Conservation (phyloP, 2,329 filamentous ascomycete genomes). For the Dactylellina parvicollis region DNA sequence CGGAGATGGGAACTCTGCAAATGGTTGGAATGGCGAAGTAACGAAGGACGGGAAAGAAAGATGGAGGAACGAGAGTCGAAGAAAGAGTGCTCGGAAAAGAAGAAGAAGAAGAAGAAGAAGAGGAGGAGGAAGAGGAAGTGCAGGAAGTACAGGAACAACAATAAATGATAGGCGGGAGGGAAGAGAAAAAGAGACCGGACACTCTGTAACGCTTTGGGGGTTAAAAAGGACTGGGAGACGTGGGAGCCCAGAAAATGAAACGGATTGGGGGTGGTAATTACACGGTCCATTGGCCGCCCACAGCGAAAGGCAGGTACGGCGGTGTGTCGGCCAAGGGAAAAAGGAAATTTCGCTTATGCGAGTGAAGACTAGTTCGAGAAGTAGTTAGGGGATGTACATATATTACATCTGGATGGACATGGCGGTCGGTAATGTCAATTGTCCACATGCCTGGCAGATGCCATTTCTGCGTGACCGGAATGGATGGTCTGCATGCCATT, state of each 20-base stretch:
- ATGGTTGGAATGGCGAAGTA: conserved; percentile 16
- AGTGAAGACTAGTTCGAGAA: conserved; percentile 2
- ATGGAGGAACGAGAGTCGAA: conserved; percentile 54
- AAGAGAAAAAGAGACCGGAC: conserved; percentile 27
- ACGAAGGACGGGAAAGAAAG: conserved; percentile 45
- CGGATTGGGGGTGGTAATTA: conserved; percentile 30
- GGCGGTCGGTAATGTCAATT: no score
- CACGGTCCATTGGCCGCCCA: conserved; percentile 13
- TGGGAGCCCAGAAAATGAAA: conserved; percentile 42
- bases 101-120: conserved; percentile 51
- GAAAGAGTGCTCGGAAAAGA: conserved; percentile 55
- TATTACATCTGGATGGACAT: conserved; percentile 1
- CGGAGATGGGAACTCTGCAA: conserved; percentile 4
- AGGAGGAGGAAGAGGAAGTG: conserved; percentile 27
- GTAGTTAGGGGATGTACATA: conserved; percentile 14
- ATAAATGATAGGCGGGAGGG: conserved; percentile 17
- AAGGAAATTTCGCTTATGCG: conserved; percentile 41
- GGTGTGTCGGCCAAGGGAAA: conserved; percentile 37
- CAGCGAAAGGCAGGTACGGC: conserved; percentile 31
- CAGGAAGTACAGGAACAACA: conserved; percentile 32
- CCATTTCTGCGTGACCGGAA: no score
- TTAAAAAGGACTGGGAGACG: conserved; percentile 41
- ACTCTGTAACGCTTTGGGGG: conserved; percentile 49
- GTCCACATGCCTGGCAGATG: no score
- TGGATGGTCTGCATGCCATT: no score